Conservation (phyloP, 2,329 filamentous ascomycete species). For the Chrysosporium keratinophilum region DNA sequence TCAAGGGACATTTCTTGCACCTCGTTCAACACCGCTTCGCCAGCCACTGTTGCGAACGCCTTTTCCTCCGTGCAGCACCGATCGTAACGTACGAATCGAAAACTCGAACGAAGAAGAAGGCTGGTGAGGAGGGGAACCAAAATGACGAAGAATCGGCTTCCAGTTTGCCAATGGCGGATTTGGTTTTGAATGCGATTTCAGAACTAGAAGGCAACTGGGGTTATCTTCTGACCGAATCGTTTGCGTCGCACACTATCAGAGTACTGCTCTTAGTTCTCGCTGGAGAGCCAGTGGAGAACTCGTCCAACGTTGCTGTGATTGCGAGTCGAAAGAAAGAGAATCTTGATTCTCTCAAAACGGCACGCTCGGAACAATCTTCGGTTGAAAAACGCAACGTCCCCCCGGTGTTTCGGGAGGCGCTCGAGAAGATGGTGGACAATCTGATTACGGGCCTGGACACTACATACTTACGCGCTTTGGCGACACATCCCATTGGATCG, state of each 20-base stretch:
- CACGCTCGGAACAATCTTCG: conserved; percentile 40
- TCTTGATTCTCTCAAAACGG: conserved; percentile 49
- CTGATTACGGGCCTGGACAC: conserved; percentile 65
- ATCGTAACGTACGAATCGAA: conserved; percentile 63
- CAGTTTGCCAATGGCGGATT: conserved; percentile 62
- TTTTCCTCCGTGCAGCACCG: conserved; percentile 75
- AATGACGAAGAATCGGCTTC: conserved; percentile 35
- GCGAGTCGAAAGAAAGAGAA: conserved; percentile 91
- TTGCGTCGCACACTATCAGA: conserved; percentile 82
- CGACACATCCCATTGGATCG: conserved; percentile 82
- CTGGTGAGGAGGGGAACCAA: conserved; percentile 35
- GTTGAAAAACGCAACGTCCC: conserved; percentile 54
- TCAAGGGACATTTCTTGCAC: conserved; percentile 75
- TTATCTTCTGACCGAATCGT: conserved; percentile 73
- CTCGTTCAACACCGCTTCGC: conserved; percentile 93
- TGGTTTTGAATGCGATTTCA: conserved; percentile 72
- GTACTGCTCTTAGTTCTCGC: conserved; percentile 78
- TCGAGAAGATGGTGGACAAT: conserved; percentile 72
- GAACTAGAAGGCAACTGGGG: conserved; percentile 80
- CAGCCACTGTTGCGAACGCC: conserved; percentile 89
- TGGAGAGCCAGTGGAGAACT: conserved; percentile 64
- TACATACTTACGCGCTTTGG: conserved; percentile 69
- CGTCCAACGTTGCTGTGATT: conserved; percentile 60
- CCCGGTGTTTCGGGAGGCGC: conserved; percentile 61
- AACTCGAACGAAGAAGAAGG: conserved; percentile 26